Evolutionary conservation across 768 basidiomycete species (phyloP).

Genomic region (Trichaptum fuscoviolaceum): DNA sequence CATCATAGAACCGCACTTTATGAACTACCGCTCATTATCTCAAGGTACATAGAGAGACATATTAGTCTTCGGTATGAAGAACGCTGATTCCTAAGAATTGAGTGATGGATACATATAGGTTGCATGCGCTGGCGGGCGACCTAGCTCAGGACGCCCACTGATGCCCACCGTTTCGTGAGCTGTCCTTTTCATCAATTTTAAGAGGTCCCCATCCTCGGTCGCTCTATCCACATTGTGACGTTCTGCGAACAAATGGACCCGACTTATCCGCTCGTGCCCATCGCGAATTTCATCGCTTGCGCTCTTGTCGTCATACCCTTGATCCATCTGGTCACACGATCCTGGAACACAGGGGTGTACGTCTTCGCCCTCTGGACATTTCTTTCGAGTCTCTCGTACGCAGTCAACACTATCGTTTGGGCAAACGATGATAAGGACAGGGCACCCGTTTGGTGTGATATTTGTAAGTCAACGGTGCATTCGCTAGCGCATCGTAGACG

Average conservation of each 20-base stretch:
- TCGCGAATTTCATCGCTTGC: neutral
- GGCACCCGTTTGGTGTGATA: conserved; percentile 2
- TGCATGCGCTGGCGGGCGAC: neutral
- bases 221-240: neutral
- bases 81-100: neutral
- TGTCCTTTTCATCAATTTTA: neutral
- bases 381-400: neutral
- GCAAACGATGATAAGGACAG: neutral
- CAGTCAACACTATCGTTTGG: conserved; percentile 3
- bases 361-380: neutral
- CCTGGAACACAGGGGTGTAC: neutral
- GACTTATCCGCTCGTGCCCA: neutral
- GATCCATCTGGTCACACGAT: neutral
- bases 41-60: neutral
- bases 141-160: neutral
- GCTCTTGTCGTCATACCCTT: neutral
- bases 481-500: neutral
- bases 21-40: neutral
- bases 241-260: neutral
- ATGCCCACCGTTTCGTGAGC: neutral
- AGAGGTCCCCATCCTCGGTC: neutral
- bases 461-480: neutral
- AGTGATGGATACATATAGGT: neutral
- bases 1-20: neutral
- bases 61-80: neutral